A percentile compares a stretch with the other conserved stretches of the same genome.
phyloP scores from a whole-genome alignment of 495 filamentous ascomycete genomes.

The Bombardia bombarda region DNA sequence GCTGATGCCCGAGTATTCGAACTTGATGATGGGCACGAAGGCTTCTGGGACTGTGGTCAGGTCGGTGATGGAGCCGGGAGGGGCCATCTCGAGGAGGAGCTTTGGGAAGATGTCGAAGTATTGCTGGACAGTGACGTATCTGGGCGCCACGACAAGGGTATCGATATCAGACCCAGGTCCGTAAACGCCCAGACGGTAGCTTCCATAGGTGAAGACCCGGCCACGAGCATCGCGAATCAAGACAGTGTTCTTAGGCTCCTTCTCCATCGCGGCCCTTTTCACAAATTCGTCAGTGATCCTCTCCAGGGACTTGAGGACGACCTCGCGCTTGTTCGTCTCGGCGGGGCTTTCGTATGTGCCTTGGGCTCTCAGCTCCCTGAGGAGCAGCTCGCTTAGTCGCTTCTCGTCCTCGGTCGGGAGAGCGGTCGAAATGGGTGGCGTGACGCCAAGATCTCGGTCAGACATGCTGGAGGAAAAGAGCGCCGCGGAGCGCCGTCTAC shows the following conservation, averaged over 20 bases:
- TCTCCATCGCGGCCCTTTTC: constrained; percentile 59
- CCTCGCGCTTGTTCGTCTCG: constrained; percentile 61
- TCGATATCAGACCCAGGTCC: constrained; percentile 97
- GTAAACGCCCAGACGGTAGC: constrained; percentile 88
- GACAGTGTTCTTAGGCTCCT: constrained; percentile 65
- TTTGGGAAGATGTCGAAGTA: constrained; percentile 85
- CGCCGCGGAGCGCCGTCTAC: too few species aligned
- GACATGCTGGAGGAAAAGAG: constrained; percentile 13
- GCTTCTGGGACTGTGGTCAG: constrained; percentile 82
- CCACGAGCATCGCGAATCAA: constrained; percentile 75
- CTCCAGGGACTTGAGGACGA: constrained; percentile 63
- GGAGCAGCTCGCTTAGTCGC: constrained; percentile 63
- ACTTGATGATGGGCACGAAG: constrained; percentile 92
- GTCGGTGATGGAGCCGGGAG: constrained; percentile 69
- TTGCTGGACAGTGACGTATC: constrained; percentile 76
- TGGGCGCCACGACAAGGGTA: constrained; percentile 83
- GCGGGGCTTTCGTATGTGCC: constrained; percentile 80
- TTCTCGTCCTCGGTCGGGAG: constrained; percentile 70
- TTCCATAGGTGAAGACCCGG: constrained; percentile 90
- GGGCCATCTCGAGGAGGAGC: constrained; percentile 63
- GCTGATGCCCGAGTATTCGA: constrained; percentile 80
- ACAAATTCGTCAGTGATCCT: constrained; percentile 78
- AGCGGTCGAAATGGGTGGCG: constrained; percentile 69
- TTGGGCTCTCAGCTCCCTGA: constrained; percentile 73
- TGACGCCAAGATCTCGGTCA: constrained; percentile 61